Base-by-base conservation (phyloP, 73 alveolate species). In the Stentor roeselii region DNA sequence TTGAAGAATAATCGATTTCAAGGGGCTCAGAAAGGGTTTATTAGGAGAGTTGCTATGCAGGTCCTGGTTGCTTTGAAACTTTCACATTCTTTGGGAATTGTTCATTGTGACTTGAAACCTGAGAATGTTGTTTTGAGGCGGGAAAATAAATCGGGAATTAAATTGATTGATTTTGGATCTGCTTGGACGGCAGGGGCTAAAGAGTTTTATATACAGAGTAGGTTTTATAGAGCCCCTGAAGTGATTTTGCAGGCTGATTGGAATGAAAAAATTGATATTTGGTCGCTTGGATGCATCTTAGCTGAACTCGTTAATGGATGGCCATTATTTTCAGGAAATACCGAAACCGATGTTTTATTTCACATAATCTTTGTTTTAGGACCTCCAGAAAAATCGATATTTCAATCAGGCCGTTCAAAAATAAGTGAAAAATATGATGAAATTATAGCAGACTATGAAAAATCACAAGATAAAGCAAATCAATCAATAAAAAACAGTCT, bases 171-270 rank as follows among this genome's bases (percentile, higher is more conserved):
- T 86, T 94, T 94, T 84, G 98, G 98, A 2, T 87, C 95, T 11
- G 76, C 94, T 42, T 94, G 98, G 75, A 91, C 87, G 60, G 88
- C 82, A 34, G 88, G 82, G 0, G 90, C 89, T 78, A 60, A 88
- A 59, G 76, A 86, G 21, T 94, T 92, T 80, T 89, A 96, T 30
- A 92, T 95, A 75, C 93, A 97, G 80, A 87, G 97, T 60, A 86
- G 99, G 82, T 95, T 90, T 85, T 97, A 97, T 86, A 80, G 99
- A 84, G 98, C 99, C 3, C 99, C 99, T 34, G 99, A 97, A 86
- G 96, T 97, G 11, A 97, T 97, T 75, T 92, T 97, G 39, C 98
- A 98, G 11, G 86, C 90, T 76, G 90, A 92, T 37, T 93, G 95
- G 85, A 93, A 95, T 39, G 90, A 89, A 40, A 93, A 96, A 27